These are phyloP conservation scores for Penicillium maclennaniae DNA, from an alignment of 495 filamentous ascomycete genomes.

Conservation along the genomic window DNA sequence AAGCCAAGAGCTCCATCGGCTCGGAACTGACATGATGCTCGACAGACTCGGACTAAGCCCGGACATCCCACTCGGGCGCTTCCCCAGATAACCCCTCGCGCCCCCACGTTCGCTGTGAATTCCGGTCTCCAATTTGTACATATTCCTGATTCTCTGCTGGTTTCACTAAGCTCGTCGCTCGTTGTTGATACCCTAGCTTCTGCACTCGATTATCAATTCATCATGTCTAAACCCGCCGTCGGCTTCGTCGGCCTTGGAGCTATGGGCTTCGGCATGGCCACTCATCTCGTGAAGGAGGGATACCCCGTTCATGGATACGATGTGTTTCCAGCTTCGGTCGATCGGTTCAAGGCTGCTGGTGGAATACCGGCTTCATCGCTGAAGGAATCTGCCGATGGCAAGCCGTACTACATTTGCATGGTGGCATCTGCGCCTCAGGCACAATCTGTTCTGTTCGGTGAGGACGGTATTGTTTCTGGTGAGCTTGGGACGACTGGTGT, in stretches of 20 bases:
- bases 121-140: neutral
- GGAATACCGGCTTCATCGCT: slow-evolving; percentile 60
- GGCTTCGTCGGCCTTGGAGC: slow-evolving; percentile 82
- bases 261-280: slow-evolving; percentile 88
- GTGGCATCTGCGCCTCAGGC: slow-evolving; percentile 73
- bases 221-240: slow-evolving; percentile 49
- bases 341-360: slow-evolving; percentile 63
- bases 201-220: neutral
- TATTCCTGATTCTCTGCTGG: neutral
- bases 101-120: slow-evolving; percentile 8
- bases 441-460: slow-evolving; percentile 60
- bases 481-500: neutral
- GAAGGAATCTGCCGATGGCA: slow-evolving; percentile 57
- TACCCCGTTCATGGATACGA: slow-evolving; percentile 73
- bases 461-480: slow-evolving; percentile 51
- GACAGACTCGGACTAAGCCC: slow-evolving; percentile 16
- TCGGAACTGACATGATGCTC: neutral
- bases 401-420: slow-evolving; percentile 68
- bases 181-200: neutral
- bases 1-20: neutral
- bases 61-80: slow-evolving; percentile 14
- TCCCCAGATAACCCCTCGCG: slow-evolving; percentile 12
- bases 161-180: too few relatives aligned
- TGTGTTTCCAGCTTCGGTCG: slow-evolving; percentile 68
- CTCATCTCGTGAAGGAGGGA: slow-evolving; percentile 65